Conservation (phyloP, 805 yeast genomes). For the Yarrowia hollandica region DNA sequence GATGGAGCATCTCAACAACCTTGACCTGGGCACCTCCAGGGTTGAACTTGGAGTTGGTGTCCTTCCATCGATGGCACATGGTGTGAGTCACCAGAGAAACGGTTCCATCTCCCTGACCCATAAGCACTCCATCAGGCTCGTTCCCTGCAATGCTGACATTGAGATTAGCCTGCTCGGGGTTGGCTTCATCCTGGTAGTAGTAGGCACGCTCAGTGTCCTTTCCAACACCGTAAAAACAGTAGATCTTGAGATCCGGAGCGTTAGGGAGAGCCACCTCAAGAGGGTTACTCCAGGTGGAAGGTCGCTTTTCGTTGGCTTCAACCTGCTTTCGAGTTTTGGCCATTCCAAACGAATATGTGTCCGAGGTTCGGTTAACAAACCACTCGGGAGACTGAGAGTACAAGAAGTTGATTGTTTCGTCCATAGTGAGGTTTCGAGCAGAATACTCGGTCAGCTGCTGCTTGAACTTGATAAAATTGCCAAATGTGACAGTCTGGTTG, state of each 20-base stretch:
- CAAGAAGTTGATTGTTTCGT: conserved; percentile 65
- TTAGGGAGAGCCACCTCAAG: conserved; percentile 86
- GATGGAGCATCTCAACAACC: conserved; percentile 87
- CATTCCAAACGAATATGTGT: conserved; percentile 77
- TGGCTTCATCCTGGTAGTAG: conserved; percentile 69
- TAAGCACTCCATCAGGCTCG: conserved; percentile 62
- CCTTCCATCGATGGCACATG: conserved; percentile 90
- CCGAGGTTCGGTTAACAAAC: conserved; percentile 64
- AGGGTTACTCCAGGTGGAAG: conserved; percentile 90
- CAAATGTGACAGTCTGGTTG: conserved; percentile 51
- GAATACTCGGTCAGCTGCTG: conserved; percentile 49
- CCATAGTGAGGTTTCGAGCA: conserved; percentile 58
- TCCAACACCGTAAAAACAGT: conserved; percentile 93
- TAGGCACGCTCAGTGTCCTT: conserved; percentile 95
- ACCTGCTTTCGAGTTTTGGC: conserved; percentile 64
- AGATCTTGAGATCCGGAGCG: conserved; percentile 89
- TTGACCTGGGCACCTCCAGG: conserved; percentile 76
- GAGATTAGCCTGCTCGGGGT: conserved; percentile 53
- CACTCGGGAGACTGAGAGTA: conserved; percentile 69
- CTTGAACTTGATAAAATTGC: conserved; percentile 69
- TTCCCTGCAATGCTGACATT: conserved; percentile 72
- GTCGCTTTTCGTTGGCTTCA: conserved; percentile 62
- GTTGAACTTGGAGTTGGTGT: conserved; percentile 60
- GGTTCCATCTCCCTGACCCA: conserved; percentile 97
- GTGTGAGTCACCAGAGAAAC: conserved; percentile 82